phyloP scores from a whole-genome alignment of 257 asterid genomes.

The Solanum pinnatisectum region DNA sequence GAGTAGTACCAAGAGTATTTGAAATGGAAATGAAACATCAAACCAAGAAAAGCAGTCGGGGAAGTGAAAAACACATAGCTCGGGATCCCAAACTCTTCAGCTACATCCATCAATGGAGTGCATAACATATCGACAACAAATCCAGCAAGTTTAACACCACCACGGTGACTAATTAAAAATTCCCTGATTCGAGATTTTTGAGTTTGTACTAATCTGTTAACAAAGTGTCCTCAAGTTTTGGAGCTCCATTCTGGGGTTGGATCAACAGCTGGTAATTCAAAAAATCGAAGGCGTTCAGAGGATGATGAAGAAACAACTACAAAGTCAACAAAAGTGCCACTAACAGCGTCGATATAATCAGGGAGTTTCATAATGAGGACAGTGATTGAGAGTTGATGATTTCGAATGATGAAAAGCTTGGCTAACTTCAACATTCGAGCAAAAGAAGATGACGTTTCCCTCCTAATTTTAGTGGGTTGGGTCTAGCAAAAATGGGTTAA shows the following conservation, averaged over 20 bases:
- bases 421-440: constrained; percentile 13
- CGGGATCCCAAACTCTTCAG: constrained; percentile 29
- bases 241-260: constrained; percentile 57
- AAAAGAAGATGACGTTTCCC: background rate
- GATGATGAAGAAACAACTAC: constrained; percentile 18
- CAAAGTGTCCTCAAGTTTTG: constrained; percentile 46
- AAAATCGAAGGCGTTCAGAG: constrained; percentile 20
- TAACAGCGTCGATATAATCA: background rate
- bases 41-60: constrained; percentile 47
- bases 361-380: background rate
- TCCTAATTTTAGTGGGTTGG: no score
- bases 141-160: constrained; percentile 6
- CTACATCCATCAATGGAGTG: constrained; percentile 49
- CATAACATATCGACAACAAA: constrained; percentile 60
- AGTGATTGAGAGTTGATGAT: background rate
- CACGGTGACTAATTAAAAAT: constrained; percentile 7
- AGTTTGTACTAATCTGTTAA: constrained; percentile 31
- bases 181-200: constrained; percentile 28
- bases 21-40: constrained; percentile 46
- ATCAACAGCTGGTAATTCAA: constrained; percentile 34
- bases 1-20: background rate
- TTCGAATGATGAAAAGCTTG: background rate
- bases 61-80: constrained; percentile 51
- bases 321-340: constrained; percentile 29
- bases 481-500: no score